Base-by-base conservation (phyloP, 176 grass and related monocot species). In the Themeda triandra region DNA sequence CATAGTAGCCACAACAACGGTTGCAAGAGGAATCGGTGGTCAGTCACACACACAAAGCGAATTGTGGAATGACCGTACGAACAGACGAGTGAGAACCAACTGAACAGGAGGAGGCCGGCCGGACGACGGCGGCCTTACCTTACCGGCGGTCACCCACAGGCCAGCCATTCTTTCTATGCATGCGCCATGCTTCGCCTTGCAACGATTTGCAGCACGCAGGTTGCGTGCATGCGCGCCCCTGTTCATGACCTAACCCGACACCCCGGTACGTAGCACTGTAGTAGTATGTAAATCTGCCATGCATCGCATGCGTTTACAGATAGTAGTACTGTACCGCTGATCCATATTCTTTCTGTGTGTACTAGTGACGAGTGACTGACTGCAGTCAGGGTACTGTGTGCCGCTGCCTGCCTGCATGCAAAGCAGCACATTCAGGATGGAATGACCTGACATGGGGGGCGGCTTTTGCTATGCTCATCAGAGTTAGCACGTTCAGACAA, bases 391-490 rank as follows among this genome's bases (percentile, higher is more conserved):
- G 37, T 2, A 73, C 81, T 13, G 74, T 42, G 45, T 15, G 51
- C 42, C n/a, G n/a, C 56, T 77, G 10, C 45, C 39, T 80, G 78
- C 63, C 1, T 75, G 9, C 54, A 21, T 44, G 58, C 76, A 41
- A 41, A 11, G 28, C 72, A 75, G 15, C 28, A 7, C 75, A 40
- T 72, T 37, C 75, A 87, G 85, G 45, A 75, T 33, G 78, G 71
- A 81, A 81, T 82, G 85, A 82, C 62, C 80, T 68, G 85, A 59
- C 85, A 35, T 58, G 62, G 32, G 64, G 72, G n/a, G n/a, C n/a
- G n/a, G n/a, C n/a, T n/a, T n/a, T n/a, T n/a, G n/a, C n/a, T n/a
- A n/a, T n/a, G n/a, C n/a, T n/a, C n/a, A n/a, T n/a, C n/a, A n/a
- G n/a, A 33, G 32, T 33, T 33, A 33, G 32, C 32, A 33, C 32